Conservation (phyloP, 768 basidiomycete genomes). For the Leccinum pellstonianum region DNA sequence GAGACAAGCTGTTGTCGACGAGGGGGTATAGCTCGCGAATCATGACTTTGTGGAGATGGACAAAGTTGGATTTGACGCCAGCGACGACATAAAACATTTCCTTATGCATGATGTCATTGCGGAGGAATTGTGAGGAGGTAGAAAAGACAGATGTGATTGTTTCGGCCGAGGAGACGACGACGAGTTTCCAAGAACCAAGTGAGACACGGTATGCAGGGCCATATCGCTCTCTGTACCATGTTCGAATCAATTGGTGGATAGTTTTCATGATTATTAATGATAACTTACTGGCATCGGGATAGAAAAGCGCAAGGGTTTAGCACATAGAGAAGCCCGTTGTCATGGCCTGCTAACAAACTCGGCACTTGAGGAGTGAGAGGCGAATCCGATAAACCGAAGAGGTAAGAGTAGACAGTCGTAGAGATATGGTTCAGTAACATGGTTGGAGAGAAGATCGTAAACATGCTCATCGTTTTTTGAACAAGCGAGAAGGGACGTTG, state of each 20-base stretch:
- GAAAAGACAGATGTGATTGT: conserved; percentile 14
- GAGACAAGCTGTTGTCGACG: conserved; percentile 20
- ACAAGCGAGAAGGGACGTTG: background rate
- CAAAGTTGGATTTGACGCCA: conserved; percentile 8
- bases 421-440: background rate
- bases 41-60: conserved; percentile 17
- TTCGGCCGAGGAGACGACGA: conserved; percentile 16
- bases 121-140: conserved; percentile 5
- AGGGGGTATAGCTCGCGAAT: conserved; percentile 22
- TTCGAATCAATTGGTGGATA: background rate
- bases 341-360: conserved; percentile 17
- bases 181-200: conserved; percentile 18
- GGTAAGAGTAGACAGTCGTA: background rate
- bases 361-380: conserved; percentile 4
- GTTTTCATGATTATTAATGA: background rate
- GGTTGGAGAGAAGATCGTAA: too few relatives aligned
- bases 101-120: conserved; percentile 9
- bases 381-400: background rate
- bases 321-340: conserved; percentile 13
- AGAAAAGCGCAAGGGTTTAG: conserved; percentile 10
- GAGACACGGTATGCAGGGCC: conserved; percentile 19
- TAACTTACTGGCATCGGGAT: conserved; percentile 23
- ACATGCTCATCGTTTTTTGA: background rate
- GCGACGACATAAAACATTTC: conserved; percentile 16
- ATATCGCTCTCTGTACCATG: conserved; percentile 8